A percentile compares a stretch with the other conserved stretches of the same genome.
Evolutionary conservation across 1,139 yeast species (phyloP).

Genomic region (Yamadazyma kanchanaburiensis): DNA sequence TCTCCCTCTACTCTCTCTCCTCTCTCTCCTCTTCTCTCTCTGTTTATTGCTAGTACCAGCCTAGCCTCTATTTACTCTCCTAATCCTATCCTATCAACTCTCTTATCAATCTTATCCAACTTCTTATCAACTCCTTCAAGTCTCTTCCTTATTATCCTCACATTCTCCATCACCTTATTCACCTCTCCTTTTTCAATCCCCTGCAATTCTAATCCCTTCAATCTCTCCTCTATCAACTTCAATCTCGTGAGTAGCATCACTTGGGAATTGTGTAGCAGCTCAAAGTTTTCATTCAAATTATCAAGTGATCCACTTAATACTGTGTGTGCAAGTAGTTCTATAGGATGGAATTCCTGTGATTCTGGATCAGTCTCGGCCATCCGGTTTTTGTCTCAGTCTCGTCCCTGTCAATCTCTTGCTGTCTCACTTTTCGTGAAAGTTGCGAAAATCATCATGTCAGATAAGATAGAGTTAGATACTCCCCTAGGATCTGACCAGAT

Average conservation of each 20-base stretch:
- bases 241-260: slow-evolving; percentile 49
- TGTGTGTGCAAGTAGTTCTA: slow-evolving; percentile 43
- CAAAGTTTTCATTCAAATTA: slow-evolving; percentile 46
- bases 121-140: slow-evolving; percentile 27
- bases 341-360: slow-evolving; percentile 12
- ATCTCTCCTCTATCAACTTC: slow-evolving; percentile 37
- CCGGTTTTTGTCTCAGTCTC: no score
- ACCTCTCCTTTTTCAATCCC: slow-evolving; percentile 20
- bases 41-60: no score
- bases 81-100: slow-evolving; percentile 4
- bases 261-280: slow-evolving; percentile 56
- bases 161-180: slow-evolving; percentile 25
- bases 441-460: no score
- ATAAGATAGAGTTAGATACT: background rate
- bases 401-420: no score
- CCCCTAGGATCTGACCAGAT: slow-evolving; percentile 12
- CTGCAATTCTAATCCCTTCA: slow-evolving; percentile 15
- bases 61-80: no score
- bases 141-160: slow-evolving; percentile 31
- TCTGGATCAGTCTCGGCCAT: no score
- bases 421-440: no score
- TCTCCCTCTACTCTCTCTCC: no score
- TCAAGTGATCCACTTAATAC: slow-evolving; percentile 54
- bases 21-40: no score
- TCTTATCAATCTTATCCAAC: slow-evolving; percentile 15